Evolutionary conservation across 805 yeast species (phyloP).

Genomic region (Starmerella cellae): DNA sequence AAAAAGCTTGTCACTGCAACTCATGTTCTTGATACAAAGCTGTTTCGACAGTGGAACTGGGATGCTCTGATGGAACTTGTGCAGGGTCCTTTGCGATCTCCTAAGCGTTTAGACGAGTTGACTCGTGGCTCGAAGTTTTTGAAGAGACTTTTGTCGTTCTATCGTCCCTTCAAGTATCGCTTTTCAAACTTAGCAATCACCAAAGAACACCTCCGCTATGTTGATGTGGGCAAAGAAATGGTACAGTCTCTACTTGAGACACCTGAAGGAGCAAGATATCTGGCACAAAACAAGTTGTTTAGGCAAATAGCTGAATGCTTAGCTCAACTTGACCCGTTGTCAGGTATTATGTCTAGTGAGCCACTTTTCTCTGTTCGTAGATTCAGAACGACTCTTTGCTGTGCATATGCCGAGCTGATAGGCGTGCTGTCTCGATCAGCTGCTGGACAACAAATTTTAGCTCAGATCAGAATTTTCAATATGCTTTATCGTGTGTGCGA

Average conservation of each 20-base stretch:
- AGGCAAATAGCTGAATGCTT: slow-evolving; percentile 83
- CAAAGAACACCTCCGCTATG: slow-evolving; percentile 40
- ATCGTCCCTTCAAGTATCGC: slow-evolving; percentile 79
- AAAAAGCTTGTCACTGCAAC: slow-evolving; percentile 54
- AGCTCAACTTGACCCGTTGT: slow-evolving; percentile 68
- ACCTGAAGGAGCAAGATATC: slow-evolving; percentile 52
- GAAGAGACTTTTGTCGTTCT: slow-evolving; percentile 72
- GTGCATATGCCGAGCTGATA: slow-evolving; percentile 66
- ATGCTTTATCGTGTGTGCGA: slow-evolving; percentile 49
- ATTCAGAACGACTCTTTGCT: slow-evolving; percentile 49
- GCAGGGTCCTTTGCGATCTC: slow-evolving; percentile 68
- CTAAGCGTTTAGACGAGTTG: slow-evolving; percentile 62
- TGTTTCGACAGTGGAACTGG: slow-evolving; percentile 83
- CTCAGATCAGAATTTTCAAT: slow-evolving; percentile 74
- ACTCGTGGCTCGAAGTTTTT: slow-evolving; percentile 70
- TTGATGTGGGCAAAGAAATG: slow-evolving; percentile 63
- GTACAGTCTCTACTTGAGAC: slow-evolving; percentile 50
- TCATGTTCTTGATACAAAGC: slow-evolving; percentile 63
- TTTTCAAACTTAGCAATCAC: slow-evolving; percentile 45
- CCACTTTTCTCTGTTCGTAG: slow-evolving; percentile 56
- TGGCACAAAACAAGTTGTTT: slow-evolving; percentile 53
- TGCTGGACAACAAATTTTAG: slow-evolving; percentile 56
- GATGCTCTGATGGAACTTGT: slow-evolving; percentile 53
- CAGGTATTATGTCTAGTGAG: slow-evolving; percentile 59
- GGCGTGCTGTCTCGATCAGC: slow-evolving; percentile 53